Evolutionary conservation across 148 eudicot genomes (phyloP), one percentile per base, ranked within the genome.

Genomic region (Chenopodium album): DNA sequence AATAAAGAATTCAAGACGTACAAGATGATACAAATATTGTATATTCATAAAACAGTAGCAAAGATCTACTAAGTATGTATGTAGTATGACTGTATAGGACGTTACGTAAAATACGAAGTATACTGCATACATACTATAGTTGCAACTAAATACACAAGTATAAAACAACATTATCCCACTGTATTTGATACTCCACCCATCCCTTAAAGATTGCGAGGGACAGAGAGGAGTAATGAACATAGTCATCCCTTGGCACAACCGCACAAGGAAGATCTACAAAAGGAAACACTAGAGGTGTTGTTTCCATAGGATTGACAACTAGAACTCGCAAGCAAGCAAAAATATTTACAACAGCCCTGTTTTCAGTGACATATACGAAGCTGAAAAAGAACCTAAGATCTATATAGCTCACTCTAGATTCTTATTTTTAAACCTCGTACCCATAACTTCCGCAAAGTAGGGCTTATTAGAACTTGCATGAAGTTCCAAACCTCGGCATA

Each of bases 401-500:
- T 63, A 62, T 32, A 64, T 1, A 65, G 9, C 65, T 73, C 41
- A 54, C 13, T 2, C 46, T 66, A n/a, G 7, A 32, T 9, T 76
- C 48, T 56, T 76, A 76, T 76, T 78, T 46, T 31, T 11, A 28
- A 23, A 23, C 80, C 13, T 23, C 71, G 48, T 48, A 68, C 46
- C 32, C 32, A 29, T 65, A 19, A 9, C 69, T 47, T 62, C 66
- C 9, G 9, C 66, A 62, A 22, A n/a, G 26, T 62, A 62, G 66
- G 9, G 29, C 69, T 59, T 47, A 28, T 82, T 81, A 88, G 79
- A 87, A 88, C 83, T 85, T 83, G 82, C 91, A 88, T 32, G 90
- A 88, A 48, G 83, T 85, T 31, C 91, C 91, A 14, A 88, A 84
- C 87, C 85, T 88, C 75, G 71, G 87, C 14, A 80, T 85, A 78